Evolutionary conservation across 1,139 yeast genomes (phyloP).

Genomic region (Spathaspora sp.): DNA sequence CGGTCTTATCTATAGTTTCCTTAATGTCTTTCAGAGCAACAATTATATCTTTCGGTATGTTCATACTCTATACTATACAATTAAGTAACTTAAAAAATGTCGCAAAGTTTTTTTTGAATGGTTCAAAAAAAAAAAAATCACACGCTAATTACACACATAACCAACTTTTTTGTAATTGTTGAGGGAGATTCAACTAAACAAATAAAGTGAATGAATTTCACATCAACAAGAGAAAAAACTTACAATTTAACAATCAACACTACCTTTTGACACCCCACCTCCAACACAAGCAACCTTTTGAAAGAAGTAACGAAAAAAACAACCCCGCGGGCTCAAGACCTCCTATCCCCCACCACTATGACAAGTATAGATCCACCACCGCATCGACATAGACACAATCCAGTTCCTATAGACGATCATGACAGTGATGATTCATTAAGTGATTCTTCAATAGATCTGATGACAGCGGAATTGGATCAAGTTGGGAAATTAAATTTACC

Average conservation of each 20-base stretch:
- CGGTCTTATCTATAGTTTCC: constrained; percentile 68
- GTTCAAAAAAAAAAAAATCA: neutral
- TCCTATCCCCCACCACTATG: neutral
- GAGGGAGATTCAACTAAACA: neutral
- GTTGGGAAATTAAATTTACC: constrained; percentile 40
- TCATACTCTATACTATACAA: neutral
- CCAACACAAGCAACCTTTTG: neutral
- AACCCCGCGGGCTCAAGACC: neutral
- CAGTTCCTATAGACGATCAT: neutral
- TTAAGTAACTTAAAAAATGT: neutral
- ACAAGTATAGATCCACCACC: neutral
- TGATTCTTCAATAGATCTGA: constrained; percentile 23
- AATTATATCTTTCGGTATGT: constrained; percentile 40
- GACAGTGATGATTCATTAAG: neutral
- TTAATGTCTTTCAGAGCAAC: constrained; percentile 61
- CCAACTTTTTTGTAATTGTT: neutral
- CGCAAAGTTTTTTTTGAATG: too few species aligned
- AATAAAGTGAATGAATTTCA: neutral
- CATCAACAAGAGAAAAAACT: neutral
- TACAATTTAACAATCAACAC: neutral
- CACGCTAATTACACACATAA: neutral
- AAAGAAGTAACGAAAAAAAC: neutral
- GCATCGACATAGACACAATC: neutral
- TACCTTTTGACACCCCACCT: neutral
- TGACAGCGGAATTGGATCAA: constrained; percentile 45